Evolutionary conservation across 78 protist genomes (phyloP), one percentile per base, ranked within the genome.

Genomic region (Neovahlkampfia damariscottae): DNA sequence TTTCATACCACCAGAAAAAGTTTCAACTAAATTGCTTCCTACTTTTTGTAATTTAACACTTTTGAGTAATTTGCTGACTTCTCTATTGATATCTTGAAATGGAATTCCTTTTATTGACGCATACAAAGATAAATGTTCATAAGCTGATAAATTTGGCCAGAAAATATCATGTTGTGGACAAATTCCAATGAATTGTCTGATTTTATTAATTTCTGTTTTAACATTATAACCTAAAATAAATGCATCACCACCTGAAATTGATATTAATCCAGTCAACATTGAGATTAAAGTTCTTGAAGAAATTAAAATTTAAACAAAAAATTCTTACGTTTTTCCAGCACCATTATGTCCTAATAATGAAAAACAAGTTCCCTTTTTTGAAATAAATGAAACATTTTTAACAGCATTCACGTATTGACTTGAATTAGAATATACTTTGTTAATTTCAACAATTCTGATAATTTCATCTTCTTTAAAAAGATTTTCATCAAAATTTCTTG

Each of bases 1-100:
- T 9, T 90, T 87, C 89, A 84, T 90, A 35, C 96, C 96, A 8
- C 96, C 96, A 10, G 86, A 78, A 5, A 84, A 69, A n/a, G 32
- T 69, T n/a, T 67, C 34, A 19, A 77, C 39, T 70, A 5, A 8
- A n/a, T n/a, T 41, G 32, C 71, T 41, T 19, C 71, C 39, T 39
- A 38, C 40, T 5, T 80, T 77, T 67, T 4, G 5, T 37, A 80
- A 39, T 59, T 80, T 72, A 29, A 80, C 76, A 5, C 32, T 2
- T n/a, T 3, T 8, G n/a, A 80, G 67, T 41, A 71, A 40, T 2
- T 4, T 4, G n/a, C 39, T 37, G n/a, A 80, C 58, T 19, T 40
- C 37, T n/a, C 78, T 75, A 30, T 70, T 31, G 8, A 8, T 34
- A n/a, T 31, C 50, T 37, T 76, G 74, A 19, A 31, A 6, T n/a